Evolutionary conservation across 1,139 yeast genomes (phyloP).

Genomic region (Taphrina wiesneri): DNA sequence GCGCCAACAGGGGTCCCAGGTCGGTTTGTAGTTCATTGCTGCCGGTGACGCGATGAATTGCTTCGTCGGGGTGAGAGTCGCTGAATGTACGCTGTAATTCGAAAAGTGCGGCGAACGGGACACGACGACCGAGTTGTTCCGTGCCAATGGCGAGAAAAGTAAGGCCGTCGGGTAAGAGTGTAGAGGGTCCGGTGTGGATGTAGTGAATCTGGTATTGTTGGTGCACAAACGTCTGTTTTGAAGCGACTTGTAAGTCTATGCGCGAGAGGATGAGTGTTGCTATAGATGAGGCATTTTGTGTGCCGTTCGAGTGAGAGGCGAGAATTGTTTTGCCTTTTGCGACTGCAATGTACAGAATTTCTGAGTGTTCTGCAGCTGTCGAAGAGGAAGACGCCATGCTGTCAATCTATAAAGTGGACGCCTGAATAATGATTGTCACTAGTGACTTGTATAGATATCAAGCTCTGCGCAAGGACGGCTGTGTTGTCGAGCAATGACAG

Average conservation of each 20-base stretch:
- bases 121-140: slow-evolving; percentile 44
- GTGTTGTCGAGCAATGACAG: neutral
- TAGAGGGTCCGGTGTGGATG: slow-evolving; percentile 42
- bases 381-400: neutral
- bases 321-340: slow-evolving; percentile 29
- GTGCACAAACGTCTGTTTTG: slow-evolving; percentile 44
- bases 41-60: slow-evolving; percentile 37
- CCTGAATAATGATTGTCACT: no score
- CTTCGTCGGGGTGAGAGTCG: slow-evolving; percentile 37
- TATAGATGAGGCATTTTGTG: slow-evolving; percentile 21
- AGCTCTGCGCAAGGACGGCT: no score
- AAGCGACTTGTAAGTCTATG: slow-evolving; percentile 10
- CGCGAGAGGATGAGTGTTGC: slow-evolving; percentile 26
- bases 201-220: slow-evolving; percentile 46
- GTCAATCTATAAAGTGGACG: neutral
- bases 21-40: slow-evolving; percentile 33
- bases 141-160: slow-evolving; percentile 44
- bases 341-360: slow-evolving; percentile 16
- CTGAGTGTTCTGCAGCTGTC: neutral
- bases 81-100: slow-evolving; percentile 43
- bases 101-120: slow-evolving; percentile 45
- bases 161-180: slow-evolving; percentile 43
- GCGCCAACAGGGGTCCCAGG: slow-evolving; percentile 34
- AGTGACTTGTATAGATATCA: no score
- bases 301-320: slow-evolving; percentile 26